A percentile compares a stretch with the other conserved stretches of the same genome.
These are phyloP conservation scores for Abrus precatorius DNA, from an alignment of 306 rosid species.

Conservation along the genomic window DNA sequence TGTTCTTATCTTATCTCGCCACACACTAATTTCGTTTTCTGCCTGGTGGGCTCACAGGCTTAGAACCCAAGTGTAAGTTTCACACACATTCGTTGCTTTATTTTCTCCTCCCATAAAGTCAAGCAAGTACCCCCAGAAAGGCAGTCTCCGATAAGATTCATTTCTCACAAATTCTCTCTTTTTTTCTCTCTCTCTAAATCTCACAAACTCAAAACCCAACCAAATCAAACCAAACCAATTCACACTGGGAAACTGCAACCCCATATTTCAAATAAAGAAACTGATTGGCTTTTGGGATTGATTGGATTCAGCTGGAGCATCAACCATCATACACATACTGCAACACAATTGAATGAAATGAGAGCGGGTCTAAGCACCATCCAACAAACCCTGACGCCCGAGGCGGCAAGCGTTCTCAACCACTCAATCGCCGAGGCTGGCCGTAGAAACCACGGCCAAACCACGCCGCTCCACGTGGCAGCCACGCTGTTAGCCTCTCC, in stretches of 20 bases:
- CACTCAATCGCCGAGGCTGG: slow-evolving; percentile 94
- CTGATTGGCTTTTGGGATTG: too few relatives aligned
- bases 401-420: slow-evolving; percentile 92
- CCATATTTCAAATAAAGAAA: not conserved
- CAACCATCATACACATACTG: not conserved
- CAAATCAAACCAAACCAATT: not conserved
- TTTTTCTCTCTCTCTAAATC: not conserved
- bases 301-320: not conserved
- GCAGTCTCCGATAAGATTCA: slow-evolving; percentile 41
- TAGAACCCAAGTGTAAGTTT: slow-evolving; percentile 45
- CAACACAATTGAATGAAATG: slow-evolving; percentile 60
- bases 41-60: slow-evolving; percentile 44
- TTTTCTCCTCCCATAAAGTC: slow-evolving; percentile 42
- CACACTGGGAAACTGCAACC: not conserved
- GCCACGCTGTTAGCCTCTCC: slow-evolving; percentile 85
- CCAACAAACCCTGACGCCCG: slow-evolving; percentile 98
- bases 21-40: slow-evolving; percentile 52
- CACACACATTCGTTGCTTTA: slow-evolving; percentile 41
- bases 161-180: not conserved
- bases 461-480: slow-evolving; percentile 97
- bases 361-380: slow-evolving; percentile 96
- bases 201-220: not conserved
- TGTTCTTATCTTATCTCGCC: slow-evolving; percentile 58
- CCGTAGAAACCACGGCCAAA: slow-evolving; percentile 92
- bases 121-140: slow-evolving; percentile 43